These are phyloP conservation scores for Xerocomellus dryophilus DNA, from an alignment of 768 basidiomycete species.

Conservation along the genomic window DNA sequence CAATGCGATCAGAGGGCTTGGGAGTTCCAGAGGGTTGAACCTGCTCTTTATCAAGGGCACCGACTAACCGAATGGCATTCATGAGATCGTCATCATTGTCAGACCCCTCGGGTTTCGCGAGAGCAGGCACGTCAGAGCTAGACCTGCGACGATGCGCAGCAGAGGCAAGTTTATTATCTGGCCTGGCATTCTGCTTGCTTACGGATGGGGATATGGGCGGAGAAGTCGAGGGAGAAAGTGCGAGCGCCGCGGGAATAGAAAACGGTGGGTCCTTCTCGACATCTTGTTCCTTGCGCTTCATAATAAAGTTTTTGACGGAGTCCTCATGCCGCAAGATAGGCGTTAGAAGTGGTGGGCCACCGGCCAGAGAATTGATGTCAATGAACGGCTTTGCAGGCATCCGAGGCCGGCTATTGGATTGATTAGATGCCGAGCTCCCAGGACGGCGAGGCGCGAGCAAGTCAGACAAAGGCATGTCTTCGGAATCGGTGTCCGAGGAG, in stretches of 20 bases:
- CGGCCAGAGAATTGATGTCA: slow-evolving; percentile 32
- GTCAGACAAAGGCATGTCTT: slow-evolving; percentile 62
- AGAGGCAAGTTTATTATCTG: not conserved
- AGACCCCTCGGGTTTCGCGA: slow-evolving; percentile 3
- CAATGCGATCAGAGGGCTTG: slow-evolving; percentile 21
- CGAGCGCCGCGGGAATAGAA: slow-evolving; percentile 28
- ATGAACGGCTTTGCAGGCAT: slow-evolving; percentile 44
- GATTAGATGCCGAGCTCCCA: slow-evolving; percentile 51
- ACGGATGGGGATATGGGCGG: slow-evolving; percentile 17
- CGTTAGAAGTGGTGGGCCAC: slow-evolving; percentile 36
- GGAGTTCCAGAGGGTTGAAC: slow-evolving; percentile 10
- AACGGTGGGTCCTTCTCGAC: slow-evolving; percentile 28
- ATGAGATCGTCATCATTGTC: slow-evolving; percentile 30
- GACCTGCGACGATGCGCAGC: slow-evolving; percentile 17
- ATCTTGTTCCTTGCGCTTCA: slow-evolving; percentile 19
- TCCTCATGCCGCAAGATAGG: slow-evolving; percentile 30
- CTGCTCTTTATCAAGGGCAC: slow-evolving; percentile 24
- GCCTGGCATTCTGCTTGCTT: slow-evolving; percentile 5
- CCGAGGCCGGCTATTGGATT: slow-evolving; percentile 27
- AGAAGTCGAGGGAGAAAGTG: slow-evolving; percentile 17
- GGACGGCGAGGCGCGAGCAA: slow-evolving; percentile 63
- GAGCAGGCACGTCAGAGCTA: slow-evolving; percentile 12
- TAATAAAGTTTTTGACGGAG: slow-evolving; percentile 24
- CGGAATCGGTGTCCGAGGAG: slow-evolving; percentile 44
- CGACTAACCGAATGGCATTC: slow-evolving; percentile 32